Conservation (phyloP, 108 stramenopile genomes). For the Cyclotella choctawhatcheeana region DNA sequence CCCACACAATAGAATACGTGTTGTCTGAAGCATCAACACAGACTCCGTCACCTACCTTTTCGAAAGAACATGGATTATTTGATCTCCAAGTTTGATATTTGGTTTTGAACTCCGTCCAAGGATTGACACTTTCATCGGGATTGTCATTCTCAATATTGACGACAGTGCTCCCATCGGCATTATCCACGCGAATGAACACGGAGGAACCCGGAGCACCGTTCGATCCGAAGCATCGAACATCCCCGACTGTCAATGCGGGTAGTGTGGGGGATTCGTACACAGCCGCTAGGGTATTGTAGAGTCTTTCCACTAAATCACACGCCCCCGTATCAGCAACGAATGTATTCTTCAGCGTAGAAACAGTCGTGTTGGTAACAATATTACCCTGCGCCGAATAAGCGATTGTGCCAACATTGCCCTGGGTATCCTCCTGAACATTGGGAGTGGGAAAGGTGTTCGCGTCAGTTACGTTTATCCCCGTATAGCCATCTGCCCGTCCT, state of each 20-base stretch:
- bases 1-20: no score
- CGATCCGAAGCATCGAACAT: slow-evolving; percentile 17
- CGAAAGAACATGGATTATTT: slow-evolving; percentile 17
- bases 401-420: slow-evolving; percentile 16
- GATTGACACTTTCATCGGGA: slow-evolving; percentile 4
- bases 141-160: slow-evolving; percentile 14
- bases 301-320: slow-evolving; percentile 20
- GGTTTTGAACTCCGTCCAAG: slow-evolving; percentile 15
- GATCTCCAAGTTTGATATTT: slow-evolving; percentile 5
- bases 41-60: no score
- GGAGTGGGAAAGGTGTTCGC: not conserved
- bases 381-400: slow-evolving; percentile 30
- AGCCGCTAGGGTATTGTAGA: slow-evolving; percentile 12
- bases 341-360: not conserved
- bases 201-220: slow-evolving; percentile 16
- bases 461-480: slow-evolving; percentile 3
- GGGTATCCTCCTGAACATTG: slow-evolving; percentile 6
- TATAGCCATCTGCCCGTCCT: slow-evolving; percentile 15
- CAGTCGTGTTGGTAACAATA: slow-evolving; percentile 21
- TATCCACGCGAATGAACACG: slow-evolving; percentile 25
- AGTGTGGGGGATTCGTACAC: slow-evolving; percentile 26
- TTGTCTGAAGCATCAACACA: no score
- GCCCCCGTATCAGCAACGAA: slow-evolving; percentile 6
- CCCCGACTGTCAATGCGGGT: slow-evolving; percentile 6
- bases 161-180: slow-evolving; percentile 4